Conservation (phyloP, 1,284 basidiomycete genomes). For the Trichosporon faecale region DNA sequence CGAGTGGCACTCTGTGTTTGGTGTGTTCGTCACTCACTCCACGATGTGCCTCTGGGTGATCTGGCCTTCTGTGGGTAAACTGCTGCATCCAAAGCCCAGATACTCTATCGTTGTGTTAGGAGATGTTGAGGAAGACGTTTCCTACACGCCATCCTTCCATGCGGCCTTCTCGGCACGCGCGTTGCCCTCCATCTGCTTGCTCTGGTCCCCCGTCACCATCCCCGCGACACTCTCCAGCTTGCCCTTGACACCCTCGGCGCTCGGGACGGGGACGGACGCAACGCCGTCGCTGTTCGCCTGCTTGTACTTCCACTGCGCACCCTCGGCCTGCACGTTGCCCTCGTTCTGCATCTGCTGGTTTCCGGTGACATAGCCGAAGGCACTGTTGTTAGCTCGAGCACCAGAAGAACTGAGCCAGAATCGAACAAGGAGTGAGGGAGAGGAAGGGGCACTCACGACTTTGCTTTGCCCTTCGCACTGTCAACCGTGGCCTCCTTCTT, state of each 20-base stretch:
- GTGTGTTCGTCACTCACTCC: background rate
- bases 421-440: background rate
- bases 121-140: background rate
- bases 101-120: background rate
- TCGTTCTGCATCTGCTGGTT: constrained; percentile 42
- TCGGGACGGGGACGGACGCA: constrained; percentile 30
- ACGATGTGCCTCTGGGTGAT: background rate
- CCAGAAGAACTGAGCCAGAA: too few relatives aligned
- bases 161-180: constrained; percentile 44
- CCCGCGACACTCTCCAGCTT: constrained; percentile 47
- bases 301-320: constrained; percentile 45
- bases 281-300: constrained; percentile 32
- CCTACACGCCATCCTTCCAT: constrained; percentile 39
- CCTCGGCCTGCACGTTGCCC: constrained; percentile 48
- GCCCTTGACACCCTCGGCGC: constrained; percentile 40
- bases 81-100: background rate
- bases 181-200: constrained; percentile 50
- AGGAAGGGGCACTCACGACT: constrained; percentile 38
- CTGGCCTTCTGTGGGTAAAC: background rate
- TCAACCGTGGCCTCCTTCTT: constrained; percentile 43
- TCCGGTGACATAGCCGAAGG: constrained; percentile 46
- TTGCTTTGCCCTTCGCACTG: constrained; percentile 40
- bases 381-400: constrained; percentile 27
- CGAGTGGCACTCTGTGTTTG: background rate
- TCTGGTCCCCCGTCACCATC: constrained; percentile 45